Percentiles rank a stretch among this genome's conserved stretches.
Evolutionary conservation across 2,329 filamentous ascomycete genomes (phyloP).

Genomic region (Trichoderma pleuroti): DNA sequence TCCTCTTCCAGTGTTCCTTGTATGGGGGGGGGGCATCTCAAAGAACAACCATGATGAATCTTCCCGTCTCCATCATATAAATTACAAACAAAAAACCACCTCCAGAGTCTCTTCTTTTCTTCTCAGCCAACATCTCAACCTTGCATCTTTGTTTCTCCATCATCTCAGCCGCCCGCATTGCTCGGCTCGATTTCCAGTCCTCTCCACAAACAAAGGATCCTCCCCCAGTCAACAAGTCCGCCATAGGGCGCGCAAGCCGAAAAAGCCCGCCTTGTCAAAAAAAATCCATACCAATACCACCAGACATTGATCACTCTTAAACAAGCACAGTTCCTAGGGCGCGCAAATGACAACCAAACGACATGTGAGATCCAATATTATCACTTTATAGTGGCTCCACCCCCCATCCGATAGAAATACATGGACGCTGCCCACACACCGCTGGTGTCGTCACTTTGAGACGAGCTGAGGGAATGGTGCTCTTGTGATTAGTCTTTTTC

Average conservation of each 20-base stretch:
- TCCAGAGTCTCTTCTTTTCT: no score
- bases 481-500: neutral
- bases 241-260: neutral
- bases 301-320: neutral
- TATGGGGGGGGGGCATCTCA: no score
- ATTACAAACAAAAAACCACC: no score
- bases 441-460: neutral
- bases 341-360: neutral
- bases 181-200: constrained; percentile 1
- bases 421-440: neutral
- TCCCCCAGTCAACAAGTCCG: neutral
- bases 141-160: neutral
- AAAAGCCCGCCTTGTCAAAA: neutral
- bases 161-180: neutral
- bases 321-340: neutral
- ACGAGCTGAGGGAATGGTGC: neutral
- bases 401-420: neutral
- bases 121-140: no score
- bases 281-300: neutral
- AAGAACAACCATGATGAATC: neutral
- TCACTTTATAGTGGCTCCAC: neutral
- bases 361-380: neutral
- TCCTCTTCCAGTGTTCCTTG: neutral
- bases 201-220: neutral
- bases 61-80: neutral